Evolutionary conservation across 257 asterid species (phyloP).

Genomic region (Gentiana macrophylla): DNA sequence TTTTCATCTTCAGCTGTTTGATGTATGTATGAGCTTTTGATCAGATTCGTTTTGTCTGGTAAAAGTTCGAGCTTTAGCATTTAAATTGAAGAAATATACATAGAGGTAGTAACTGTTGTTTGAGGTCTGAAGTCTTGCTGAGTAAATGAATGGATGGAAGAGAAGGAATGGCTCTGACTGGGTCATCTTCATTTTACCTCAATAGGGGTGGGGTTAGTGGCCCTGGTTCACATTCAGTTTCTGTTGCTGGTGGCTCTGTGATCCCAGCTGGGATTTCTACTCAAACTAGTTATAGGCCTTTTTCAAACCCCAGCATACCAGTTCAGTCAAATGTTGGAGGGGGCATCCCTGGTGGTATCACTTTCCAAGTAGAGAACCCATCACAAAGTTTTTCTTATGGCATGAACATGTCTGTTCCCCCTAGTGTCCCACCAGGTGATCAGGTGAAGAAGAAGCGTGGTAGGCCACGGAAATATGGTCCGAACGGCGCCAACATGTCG

Average conservation of each 20-base stretch:
- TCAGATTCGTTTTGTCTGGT: no score
- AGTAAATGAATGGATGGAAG: constrained; percentile 43
- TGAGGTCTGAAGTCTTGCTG: not conserved
- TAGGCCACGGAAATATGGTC: constrained; percentile 87
- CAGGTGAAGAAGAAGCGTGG: constrained; percentile 87
- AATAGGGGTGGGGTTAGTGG: constrained; percentile 26
- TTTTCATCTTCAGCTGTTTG: no score
- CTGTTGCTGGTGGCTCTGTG: constrained; percentile 2
- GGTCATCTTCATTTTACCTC: constrained; percentile 25
- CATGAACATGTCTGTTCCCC: constrained; percentile 25
- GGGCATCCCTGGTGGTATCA: constrained; percentile 29
- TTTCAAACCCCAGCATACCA: constrained; percentile 39
- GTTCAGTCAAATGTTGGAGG: constrained; percentile 38
- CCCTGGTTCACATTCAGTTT: constrained; percentile 2
- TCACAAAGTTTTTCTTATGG: constrained; percentile 43
- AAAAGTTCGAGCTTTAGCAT: no score
- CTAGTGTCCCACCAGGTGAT: constrained; percentile 37
- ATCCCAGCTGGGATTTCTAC: constrained; percentile 15
- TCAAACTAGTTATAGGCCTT: constrained; percentile 39
- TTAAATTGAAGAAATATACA: no score
- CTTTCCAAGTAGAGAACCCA: constrained; percentile 59
- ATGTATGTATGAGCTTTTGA: no score
- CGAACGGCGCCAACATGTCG: constrained; percentile 70
- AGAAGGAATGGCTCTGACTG: constrained; percentile 27
- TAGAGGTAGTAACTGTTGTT: constrained; percentile 5